Percentiles rank a stretch among this genome's conserved stretches.
phyloP scores from a whole-genome alignment of 352 stramenopile genomes.

The Pythium insidiosum region DNA sequence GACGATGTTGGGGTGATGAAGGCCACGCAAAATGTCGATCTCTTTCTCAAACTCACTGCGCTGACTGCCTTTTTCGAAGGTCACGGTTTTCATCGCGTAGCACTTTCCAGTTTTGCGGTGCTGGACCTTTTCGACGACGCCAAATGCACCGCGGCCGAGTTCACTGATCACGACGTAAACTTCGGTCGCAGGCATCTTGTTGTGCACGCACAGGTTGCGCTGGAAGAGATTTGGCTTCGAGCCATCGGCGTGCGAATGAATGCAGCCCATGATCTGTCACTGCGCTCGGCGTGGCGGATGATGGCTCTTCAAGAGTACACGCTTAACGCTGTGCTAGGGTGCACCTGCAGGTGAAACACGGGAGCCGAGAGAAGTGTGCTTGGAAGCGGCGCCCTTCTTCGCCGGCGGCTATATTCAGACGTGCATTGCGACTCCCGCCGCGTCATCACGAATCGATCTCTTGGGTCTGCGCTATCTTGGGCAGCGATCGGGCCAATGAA shows the following conservation, averaged over 20 bases:
- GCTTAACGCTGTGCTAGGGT: no score
- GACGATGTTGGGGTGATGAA: slow-evolving; percentile 80
- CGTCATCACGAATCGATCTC: no score
- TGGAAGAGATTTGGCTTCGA: slow-evolving; percentile 67
- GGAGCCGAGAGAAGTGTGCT: no score
- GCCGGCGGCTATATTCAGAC: no score
- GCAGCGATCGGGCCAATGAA: no score
- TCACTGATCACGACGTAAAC: slow-evolving; percentile 45
- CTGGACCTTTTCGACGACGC: slow-evolving; percentile 67
- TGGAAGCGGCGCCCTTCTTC: no score
- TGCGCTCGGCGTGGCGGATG: no score
- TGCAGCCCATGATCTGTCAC: slow-evolving; percentile 73
- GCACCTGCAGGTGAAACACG: no score
- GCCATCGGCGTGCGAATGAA: slow-evolving; percentile 34
- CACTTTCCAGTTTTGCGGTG: slow-evolving; percentile 53
- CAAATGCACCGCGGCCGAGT: slow-evolving; percentile 64
- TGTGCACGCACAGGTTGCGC: slow-evolving; percentile 69
- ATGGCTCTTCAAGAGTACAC: no score
- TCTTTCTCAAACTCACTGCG: slow-evolving; percentile 68
- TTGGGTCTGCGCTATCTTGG: no score
- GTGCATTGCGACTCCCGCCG: no score
- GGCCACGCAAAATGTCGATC: slow-evolving; percentile 61
- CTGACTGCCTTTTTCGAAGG: slow-evolving; percentile 49
- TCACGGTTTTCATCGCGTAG: slow-evolving; percentile 78
- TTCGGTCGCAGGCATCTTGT: slow-evolving; percentile 38